phyloP scores from a whole-genome alignment of 805 yeast genomes.

The Sugiyamaella americana region DNA sequence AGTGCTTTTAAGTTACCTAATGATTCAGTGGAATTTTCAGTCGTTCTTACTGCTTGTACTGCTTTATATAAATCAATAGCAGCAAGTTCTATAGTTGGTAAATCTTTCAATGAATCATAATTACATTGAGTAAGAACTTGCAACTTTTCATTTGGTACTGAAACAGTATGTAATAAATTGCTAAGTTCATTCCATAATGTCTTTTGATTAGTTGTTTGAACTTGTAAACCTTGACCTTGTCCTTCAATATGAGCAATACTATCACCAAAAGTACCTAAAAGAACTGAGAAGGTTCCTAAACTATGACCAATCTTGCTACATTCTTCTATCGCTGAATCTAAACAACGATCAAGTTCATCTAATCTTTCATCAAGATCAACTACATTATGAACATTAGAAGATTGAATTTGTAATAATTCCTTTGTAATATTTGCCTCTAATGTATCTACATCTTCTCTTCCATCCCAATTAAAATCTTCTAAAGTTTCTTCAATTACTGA shows the following conservation, averaged over 20 bases:
- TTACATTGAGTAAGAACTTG: constrained; percentile 41
- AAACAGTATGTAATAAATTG: constrained; percentile 63
- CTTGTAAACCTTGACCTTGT: constrained; percentile 76
- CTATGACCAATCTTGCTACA: constrained; percentile 52
- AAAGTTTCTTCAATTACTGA: constrained; percentile 54
- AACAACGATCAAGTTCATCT: constrained; percentile 37
- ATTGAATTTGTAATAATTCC: constrained; percentile 58
- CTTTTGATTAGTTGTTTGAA: constrained; percentile 75
- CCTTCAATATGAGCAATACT: constrained; percentile 67
- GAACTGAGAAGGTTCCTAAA: constrained; percentile 53
- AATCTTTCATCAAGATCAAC: constrained; percentile 45
- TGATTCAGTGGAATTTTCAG: constrained; percentile 25
- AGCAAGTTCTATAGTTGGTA: constrained; percentile 47
- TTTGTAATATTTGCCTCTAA: constrained; percentile 52
- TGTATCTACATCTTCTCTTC: constrained; percentile 54
- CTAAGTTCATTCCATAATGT: constrained; percentile 63
- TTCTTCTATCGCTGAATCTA: constrained; percentile 42
- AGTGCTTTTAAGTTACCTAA: constrained; percentile 55
- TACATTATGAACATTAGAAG: constrained; percentile 51
- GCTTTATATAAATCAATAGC: constrained; percentile 57
- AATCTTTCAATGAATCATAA: constrained; percentile 43
- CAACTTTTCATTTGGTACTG: constrained; percentile 53
- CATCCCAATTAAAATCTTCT: constrained; percentile 73
- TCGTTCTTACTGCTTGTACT: constrained; percentile 52
- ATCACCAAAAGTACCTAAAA: constrained; percentile 54